These are phyloP conservation scores for Biscogniauxia sp. DNA, from an alignment of 2,329 filamentous ascomycete genomes.

Conservation along the genomic window DNA sequence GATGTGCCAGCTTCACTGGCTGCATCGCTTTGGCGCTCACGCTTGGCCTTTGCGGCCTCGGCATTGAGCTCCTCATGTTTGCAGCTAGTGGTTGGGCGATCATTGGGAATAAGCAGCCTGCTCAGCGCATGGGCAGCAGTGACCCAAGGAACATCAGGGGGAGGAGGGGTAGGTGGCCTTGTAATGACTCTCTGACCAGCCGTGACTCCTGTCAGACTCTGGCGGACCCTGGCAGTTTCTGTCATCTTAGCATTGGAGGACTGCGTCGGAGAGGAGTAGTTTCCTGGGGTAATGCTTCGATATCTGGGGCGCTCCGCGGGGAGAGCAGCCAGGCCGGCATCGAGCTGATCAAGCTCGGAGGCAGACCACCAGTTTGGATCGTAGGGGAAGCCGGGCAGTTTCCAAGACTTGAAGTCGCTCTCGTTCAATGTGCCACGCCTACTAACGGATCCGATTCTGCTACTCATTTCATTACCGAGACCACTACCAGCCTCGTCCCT, in stretches of 20 bases:
- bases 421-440: slow-evolving; percentile 33
- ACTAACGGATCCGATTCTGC: slow-evolving; percentile 44
- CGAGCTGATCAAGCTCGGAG: slow-evolving; percentile 65
- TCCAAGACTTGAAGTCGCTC: slow-evolving; percentile 29
- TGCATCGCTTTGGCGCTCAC: slow-evolving; percentile 56
- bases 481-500: slow-evolving; percentile 41
- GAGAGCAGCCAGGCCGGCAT: slow-evolving; percentile 54
- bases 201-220: slow-evolving; percentile 58
- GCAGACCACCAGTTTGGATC: slow-evolving; percentile 71
- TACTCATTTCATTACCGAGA: slow-evolving; percentile 58
- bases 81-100: slow-evolving; percentile 73
- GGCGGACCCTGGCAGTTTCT: slow-evolving; percentile 62
- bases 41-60: slow-evolving; percentile 60
- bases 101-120: slow-evolving; percentile 74
- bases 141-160: slow-evolving; percentile 82
- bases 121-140: slow-evolving; percentile 80
- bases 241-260: slow-evolving; percentile 81
- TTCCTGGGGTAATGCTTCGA: slow-evolving; percentile 59
- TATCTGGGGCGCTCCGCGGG: slow-evolving; percentile 51
- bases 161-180: slow-evolving; percentile 61
- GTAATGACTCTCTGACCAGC: slow-evolving; percentile 35
- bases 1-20: slow-evolving; percentile 28
- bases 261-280: slow-evolving; percentile 84
- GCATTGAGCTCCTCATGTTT: slow-evolving; percentile 75
- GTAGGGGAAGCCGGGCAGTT: slow-evolving; percentile 46